A percentile compares a stretch with the other conserved stretches of the same genome.
Conservation (phyloP, 2,329 filamentous ascomycete genomes). For the Macrophomina pseudophaseolina region DNA sequence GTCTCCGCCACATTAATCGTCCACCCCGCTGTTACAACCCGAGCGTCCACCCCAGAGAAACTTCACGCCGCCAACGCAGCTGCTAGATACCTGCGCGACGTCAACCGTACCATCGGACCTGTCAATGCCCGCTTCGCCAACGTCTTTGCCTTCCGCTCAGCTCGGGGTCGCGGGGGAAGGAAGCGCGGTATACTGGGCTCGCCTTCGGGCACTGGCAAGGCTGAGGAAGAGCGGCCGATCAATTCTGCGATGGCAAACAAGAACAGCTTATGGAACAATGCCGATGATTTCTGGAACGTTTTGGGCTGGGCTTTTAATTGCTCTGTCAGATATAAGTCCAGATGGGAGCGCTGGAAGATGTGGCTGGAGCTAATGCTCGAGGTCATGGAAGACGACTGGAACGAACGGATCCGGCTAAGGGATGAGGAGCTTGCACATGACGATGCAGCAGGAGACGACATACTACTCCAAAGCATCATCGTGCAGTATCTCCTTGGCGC, state of each 20-base stretch:
- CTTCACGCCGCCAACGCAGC: constrained; percentile 69
- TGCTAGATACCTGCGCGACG: constrained; percentile 70
- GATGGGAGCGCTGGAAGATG: constrained; percentile 81
- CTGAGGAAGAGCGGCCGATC: constrained; percentile 51
- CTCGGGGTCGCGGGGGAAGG: not conserved
- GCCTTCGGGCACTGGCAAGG: not conserved
- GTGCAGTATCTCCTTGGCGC: constrained; percentile 61
- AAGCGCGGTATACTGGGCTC: constrained; percentile 29
- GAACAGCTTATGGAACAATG: constrained; percentile 73
- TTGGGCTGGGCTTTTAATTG: constrained; percentile 95
- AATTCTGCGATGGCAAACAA: constrained; percentile 65
- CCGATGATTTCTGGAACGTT: constrained; percentile 85
- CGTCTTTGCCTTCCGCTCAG: constrained; percentile 71
- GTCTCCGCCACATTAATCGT: constrained; percentile 81
- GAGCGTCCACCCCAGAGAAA: constrained; percentile 66
- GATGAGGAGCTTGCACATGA: constrained; percentile 40
- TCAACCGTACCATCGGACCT: constrained; percentile 70
- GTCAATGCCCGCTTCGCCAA: constrained; percentile 70
- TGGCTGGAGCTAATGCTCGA: constrained; percentile 84
- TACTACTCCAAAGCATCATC: constrained; percentile 63
- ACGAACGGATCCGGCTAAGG: constrained; percentile 61
- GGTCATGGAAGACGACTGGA: constrained; percentile 73
- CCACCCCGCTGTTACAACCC: constrained; percentile 79
- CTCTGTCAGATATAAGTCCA: constrained; percentile 70
- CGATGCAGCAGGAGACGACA: constrained; percentile 29